Evolutionary conservation across 2,329 filamentous ascomycete genomes (phyloP), one percentile per base, ranked within the genome.

Genomic region (Xylariaceae sp.): DNA sequence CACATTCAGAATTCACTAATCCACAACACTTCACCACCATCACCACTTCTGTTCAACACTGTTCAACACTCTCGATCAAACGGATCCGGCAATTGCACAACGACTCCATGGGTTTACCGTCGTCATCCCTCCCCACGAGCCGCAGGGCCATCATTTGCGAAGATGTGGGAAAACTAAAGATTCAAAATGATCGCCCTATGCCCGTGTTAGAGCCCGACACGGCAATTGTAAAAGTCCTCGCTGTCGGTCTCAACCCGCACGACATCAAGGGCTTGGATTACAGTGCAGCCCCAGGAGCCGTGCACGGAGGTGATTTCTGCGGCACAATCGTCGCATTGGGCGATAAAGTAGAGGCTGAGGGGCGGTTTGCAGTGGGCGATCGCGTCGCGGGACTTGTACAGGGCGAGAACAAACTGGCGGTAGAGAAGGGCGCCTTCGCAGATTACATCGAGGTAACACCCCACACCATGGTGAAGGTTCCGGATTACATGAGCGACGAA

Each of bases 401-500:
- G 3, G 51, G 51, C 17, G 34, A 40, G 34, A 56, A 51, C 50
- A 50, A 45, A 18, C 22, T 45, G 40, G n/a, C 10, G 33, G 31
- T 36, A 5, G 54, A 53, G 6, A 31, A 31, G 9, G 54, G 72
- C 10, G 62, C 67, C 1, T 73, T 74, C 54, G 65, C 66, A 11
- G 63, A 72, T 48, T 72, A 71, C 48, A 59, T 68, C 16, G 45
- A n/a, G 9, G 40, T 48, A 54, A 10, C 61, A 56, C 9, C 59
- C 59, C 18, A 68, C 33, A 19, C 69, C 1, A 48, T 63, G 31
- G 50, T 71, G 3, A 67, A 63, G 42, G 59, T 71, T 3, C 69
- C 69, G 0, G 61, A 63, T 14, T n/a, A 56, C 16, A 56, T 70
- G 59, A 53, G 44, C 34, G 66, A 66, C 46, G 64, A 64, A 36